phyloP scores from a whole-genome alignment of 1,284 basidiomycete genomes.

The Hymenochaete sp. region DNA sequence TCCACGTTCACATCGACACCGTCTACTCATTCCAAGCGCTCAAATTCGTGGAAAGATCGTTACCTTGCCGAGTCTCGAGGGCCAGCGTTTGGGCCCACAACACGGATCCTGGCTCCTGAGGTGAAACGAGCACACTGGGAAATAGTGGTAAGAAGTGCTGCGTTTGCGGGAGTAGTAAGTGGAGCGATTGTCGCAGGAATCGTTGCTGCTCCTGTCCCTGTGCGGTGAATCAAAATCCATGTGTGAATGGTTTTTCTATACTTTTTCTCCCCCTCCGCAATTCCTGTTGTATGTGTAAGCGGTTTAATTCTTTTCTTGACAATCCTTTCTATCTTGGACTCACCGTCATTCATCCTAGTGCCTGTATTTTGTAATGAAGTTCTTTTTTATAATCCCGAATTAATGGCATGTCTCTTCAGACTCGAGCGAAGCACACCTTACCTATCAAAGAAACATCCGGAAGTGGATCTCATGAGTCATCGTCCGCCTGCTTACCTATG shows the following conservation, averaged over 20 bases:
- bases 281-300: background rate
- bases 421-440: too few species aligned
- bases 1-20: too few species aligned
- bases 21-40: background rate
- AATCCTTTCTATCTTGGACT: background rate
- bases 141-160: slow-evolving; percentile 39
- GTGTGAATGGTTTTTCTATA: background rate
- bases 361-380: too few species aligned
- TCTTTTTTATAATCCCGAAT: too few species aligned
- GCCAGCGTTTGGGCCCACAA: slow-evolving; percentile 64
- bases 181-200: slow-evolving; percentile 19
- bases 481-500: too few species aligned
- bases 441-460: too few species aligned
- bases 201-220: slow-evolving; percentile 14
- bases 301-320: background rate
- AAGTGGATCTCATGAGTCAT: too few species aligned
- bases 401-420: too few species aligned
- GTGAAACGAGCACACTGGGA: slow-evolving; percentile 74
- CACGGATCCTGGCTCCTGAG: slow-evolving; percentile 57
- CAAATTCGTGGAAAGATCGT: background rate
- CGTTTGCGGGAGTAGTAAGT: slow-evolving; percentile 28
- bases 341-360: background rate
- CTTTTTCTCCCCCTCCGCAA: background rate
- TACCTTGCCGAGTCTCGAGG: slow-evolving; percentile 37
- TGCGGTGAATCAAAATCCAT: background rate